Conservation (phyloP, 352 stramenopile species). For the Phytophthora litchii region DNA sequence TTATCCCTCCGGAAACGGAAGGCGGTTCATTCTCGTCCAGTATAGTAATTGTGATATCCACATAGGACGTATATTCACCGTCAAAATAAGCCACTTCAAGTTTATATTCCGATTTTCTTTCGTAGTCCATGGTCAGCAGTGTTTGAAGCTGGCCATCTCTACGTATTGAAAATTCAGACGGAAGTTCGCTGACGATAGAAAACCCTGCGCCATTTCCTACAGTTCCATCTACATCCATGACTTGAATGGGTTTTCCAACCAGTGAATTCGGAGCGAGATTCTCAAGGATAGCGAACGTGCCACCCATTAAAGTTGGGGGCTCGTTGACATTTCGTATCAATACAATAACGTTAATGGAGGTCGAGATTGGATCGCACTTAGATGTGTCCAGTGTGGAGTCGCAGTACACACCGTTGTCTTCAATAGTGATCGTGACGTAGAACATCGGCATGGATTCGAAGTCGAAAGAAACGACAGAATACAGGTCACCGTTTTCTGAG, state of each 20-base stretch:
- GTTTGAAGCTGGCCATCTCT: conserved; percentile 51
- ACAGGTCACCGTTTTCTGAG: conserved; percentile 17
- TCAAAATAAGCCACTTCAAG: conserved; percentile 27
- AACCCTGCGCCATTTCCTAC: conserved; percentile 38
- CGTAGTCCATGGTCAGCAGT: conserved; percentile 44
- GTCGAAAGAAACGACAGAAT: conserved; percentile 37
- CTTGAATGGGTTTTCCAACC: conserved; percentile 48
- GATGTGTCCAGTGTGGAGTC: conserved; percentile 14
- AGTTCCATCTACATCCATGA: conserved; percentile 51
- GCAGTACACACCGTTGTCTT: conserved; percentile 45
- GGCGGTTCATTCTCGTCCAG: conserved; percentile 62
- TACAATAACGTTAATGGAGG: conserved; percentile 8
- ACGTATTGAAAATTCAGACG: conserved; percentile 45
- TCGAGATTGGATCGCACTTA: conserved; percentile 15
- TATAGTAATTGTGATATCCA: conserved; percentile 38
- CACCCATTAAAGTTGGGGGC: conserved; percentile 32
- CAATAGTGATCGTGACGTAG: conserved; percentile 37
- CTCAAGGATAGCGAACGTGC: conserved; percentile 38
- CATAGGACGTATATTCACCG: conserved; percentile 35
- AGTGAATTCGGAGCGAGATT: conserved; percentile 47
- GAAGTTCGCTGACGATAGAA: conserved; percentile 26
- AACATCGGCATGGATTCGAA: conserved; percentile 40
- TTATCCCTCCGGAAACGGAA: conserved; percentile 26
- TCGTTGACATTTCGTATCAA: conserved; percentile 57
- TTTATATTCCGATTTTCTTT: conserved; percentile 24